Conservation (phyloP, 495 filamentous ascomycete species). For the Xylaria telfairii region DNA sequence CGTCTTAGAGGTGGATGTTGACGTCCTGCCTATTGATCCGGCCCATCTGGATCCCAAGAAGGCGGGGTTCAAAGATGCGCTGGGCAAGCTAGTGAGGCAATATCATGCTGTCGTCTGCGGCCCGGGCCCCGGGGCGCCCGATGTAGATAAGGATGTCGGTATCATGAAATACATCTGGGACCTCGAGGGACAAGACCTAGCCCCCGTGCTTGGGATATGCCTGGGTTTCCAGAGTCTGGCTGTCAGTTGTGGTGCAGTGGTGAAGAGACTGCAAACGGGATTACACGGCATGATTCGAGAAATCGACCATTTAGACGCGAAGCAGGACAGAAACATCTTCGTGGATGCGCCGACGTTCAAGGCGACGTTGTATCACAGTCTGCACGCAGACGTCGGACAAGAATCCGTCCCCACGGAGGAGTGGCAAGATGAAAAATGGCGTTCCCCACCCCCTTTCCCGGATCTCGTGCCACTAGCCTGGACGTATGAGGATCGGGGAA, state of each 20-base stretch:
- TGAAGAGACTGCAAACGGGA: slow-evolving; percentile 68
- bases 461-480: slow-evolving; percentile 70
- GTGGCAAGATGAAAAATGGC: slow-evolving; percentile 46
- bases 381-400: slow-evolving; percentile 68
- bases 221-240: slow-evolving; percentile 89
- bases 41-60: slow-evolving; percentile 39
- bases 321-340: slow-evolving; percentile 49
- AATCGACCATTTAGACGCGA: slow-evolving; percentile 58
- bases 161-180: slow-evolving; percentile 80
- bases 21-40: slow-evolving; percentile 73
- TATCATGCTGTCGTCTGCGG: slow-evolving; percentile 83
- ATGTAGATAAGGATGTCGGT: slow-evolving; percentile 70
- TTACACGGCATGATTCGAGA: slow-evolving; percentile 80
- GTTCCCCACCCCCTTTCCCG: slow-evolving; percentile 30
- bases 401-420: slow-evolving; percentile 35
- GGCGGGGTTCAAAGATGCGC: slow-evolving; percentile 31
- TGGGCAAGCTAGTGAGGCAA: slow-evolving; percentile 55
- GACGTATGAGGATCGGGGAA: slow-evolving; percentile 57
- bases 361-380: slow-evolving; percentile 88
- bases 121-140: slow-evolving; percentile 75
- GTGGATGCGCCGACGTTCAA: slow-evolving; percentile 59
- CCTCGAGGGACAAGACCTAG: slow-evolving; percentile 58
- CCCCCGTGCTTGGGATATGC: slow-evolving; percentile 89
- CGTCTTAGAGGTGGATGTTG: slow-evolving; percentile 67
- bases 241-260: slow-evolving; percentile 65